Percentiles rank a stretch among this genome's conserved stretches.
Conservation (phyloP, 2,329 filamentous ascomycete species). For the Aschersonia sp. region DNA sequence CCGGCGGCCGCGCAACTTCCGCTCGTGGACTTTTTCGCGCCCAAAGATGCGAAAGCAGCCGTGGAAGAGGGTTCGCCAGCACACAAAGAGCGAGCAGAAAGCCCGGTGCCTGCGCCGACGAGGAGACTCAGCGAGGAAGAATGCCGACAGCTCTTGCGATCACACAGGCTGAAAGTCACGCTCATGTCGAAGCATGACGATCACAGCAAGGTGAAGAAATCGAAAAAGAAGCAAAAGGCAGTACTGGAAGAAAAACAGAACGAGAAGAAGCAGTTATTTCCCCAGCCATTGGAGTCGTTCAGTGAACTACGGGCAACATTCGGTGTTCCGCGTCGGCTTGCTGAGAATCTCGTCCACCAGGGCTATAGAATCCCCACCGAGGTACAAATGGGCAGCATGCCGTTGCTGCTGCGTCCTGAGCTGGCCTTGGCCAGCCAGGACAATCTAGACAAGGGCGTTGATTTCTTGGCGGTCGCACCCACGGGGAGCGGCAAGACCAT, state of each 20-base stretch:
- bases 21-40: conserved; percentile 45
- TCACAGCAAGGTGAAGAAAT: conserved; percentile 33
- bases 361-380: conserved; percentile 83
- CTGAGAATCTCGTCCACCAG: conserved; percentile 68
- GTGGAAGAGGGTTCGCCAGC: conserved; percentile 14
- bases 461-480: conserved; percentile 80
- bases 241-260: conserved; percentile 32
- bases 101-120: conserved; percentile 12
- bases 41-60: conserved; percentile 21
- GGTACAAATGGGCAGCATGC: conserved; percentile 78
- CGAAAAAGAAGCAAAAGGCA: conserved; percentile 35
- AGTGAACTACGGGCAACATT: conserved; percentile 55
- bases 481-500: conserved; percentile 96
- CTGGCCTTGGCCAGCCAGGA: conserved; percentile 28
- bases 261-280: conserved; percentile 50
- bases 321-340: conserved; percentile 57
- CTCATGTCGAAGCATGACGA: conserved; percentile 44
- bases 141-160: conserved; percentile 58
- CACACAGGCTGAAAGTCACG: conserved; percentile 74
- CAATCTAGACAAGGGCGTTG: conserved; percentile 30
- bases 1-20: conserved; percentile 20
- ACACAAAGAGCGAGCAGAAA: conserved; percentile 11
- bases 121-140: conserved; percentile 48
- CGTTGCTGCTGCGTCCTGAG: conserved; percentile 52
- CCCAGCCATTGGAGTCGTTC: conserved; percentile 69